These are phyloP conservation scores for Lactarius sanguifluus DNA, from an alignment of 768 basidiomycete species.

Conservation along the genomic window DNA sequence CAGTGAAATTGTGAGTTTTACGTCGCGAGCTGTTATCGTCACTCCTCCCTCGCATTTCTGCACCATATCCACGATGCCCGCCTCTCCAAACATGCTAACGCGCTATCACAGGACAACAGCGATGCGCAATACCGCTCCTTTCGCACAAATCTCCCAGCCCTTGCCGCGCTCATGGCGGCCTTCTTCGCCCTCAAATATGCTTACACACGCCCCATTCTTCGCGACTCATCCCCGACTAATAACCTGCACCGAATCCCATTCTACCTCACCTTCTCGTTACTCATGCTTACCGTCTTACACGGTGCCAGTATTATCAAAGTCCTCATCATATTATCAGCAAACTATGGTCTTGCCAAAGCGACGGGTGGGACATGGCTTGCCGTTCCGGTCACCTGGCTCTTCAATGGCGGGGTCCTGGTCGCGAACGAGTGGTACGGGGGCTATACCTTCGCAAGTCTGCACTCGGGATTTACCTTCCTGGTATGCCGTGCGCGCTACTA, in stretches of 20 bases:
- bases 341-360: slow-evolving; percentile 62
- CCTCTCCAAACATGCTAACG: background rate
- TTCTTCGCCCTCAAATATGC: slow-evolving; percentile 58
- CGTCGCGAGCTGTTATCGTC: background rate
- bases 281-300: slow-evolving; percentile 73
- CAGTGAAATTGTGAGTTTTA: slow-evolving; percentile 58
- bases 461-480: slow-evolving; percentile 54
- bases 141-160: slow-evolving; percentile 70
- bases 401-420: slow-evolving; percentile 74
- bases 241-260: slow-evolving; percentile 52
- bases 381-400: slow-evolving; percentile 68
- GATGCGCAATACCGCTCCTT: slow-evolving; percentile 91
- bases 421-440: slow-evolving; percentile 74
- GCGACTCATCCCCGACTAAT: slow-evolving; percentile 34
- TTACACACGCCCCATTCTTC: slow-evolving; percentile 39
- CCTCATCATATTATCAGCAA: slow-evolving; percentile 61
- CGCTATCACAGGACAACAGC: slow-evolving; percentile 72
- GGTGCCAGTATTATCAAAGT: slow-evolving; percentile 82
- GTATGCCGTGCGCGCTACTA: slow-evolving; percentile 45
- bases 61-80: too few relatives aligned
- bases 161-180: slow-evolving; percentile 49
- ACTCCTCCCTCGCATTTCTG: too few relatives aligned
- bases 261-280: slow-evolving; percentile 56
- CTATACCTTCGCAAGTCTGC: slow-evolving; percentile 62
- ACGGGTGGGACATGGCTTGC: slow-evolving; percentile 45